Conservation (phyloP, 2,329 filamentous ascomycete genomes). For the Aspergillus hiratsukae region DNA sequence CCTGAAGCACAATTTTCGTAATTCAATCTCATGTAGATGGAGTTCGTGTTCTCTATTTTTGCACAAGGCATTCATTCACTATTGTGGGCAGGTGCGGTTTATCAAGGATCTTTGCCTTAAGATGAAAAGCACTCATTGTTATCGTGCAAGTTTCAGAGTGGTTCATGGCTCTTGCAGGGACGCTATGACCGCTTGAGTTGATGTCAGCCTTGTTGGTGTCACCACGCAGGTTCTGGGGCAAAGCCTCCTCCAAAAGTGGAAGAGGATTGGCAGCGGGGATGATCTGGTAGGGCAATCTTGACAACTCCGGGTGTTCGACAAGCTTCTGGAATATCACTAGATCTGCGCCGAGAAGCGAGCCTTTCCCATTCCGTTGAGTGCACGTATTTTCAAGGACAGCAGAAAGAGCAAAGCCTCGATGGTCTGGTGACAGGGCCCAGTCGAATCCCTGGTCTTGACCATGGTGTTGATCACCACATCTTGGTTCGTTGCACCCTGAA, state of each 20-base stretch:
- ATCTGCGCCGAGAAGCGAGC: conserved; percentile 4
- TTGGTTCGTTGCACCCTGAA: conserved; percentile 3
- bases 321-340: conserved; percentile 13
- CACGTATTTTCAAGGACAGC: neutral
- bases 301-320: conserved; percentile 5
- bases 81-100: neutral
- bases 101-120: neutral
- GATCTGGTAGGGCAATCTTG: neutral
- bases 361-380: conserved; percentile 10
- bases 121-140: neutral
- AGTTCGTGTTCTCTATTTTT: neutral
- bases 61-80: neutral
- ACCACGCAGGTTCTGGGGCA: neutral
- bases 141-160: neutral
- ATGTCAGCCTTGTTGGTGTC: neutral
- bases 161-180: neutral
- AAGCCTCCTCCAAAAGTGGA: conserved; percentile 1
- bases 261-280: conserved; percentile 9
- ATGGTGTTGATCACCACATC: neutral
- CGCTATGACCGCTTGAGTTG: neutral
- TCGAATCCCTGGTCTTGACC: neutral
- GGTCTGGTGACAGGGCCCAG: conserved; percentile 7
- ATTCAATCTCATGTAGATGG: neutral
- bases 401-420: neutral
- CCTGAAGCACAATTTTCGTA: neutral